Evolutionary conservation across 805 yeast genomes (phyloP).

Genomic region (Diddensiella transvaalensis): DNA sequence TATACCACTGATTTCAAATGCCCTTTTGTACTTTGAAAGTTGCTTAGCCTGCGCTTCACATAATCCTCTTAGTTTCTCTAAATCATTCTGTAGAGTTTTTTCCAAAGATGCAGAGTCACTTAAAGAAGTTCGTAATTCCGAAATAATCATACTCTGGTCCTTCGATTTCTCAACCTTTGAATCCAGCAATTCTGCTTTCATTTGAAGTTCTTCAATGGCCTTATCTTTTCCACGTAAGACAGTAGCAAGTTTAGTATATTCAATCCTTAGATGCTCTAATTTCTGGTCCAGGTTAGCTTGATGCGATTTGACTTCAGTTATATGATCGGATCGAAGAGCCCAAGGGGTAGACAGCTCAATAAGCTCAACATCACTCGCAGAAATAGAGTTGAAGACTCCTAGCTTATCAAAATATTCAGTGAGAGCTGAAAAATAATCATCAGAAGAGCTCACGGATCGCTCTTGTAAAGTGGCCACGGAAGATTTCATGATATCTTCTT

Average conservation of each 20-base stretch:
- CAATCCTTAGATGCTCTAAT: conserved; percentile 20
- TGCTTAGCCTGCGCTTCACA: conserved; percentile 15
- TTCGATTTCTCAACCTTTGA: conserved; percentile 23
- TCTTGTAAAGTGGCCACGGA: background rate
- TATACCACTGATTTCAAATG: conserved; percentile 11
- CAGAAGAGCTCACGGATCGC: background rate
- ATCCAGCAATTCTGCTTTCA: conserved; percentile 22
- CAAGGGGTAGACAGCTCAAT: conserved; percentile 22
- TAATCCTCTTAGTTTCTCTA: conserved; percentile 10
- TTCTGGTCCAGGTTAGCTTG: conserved; percentile 16
- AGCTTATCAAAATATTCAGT: background rate
- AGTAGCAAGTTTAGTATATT: conserved; percentile 20
- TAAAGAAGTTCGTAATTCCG: conserved; percentile 16
- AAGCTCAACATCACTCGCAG: background rate
- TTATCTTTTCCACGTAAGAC: conserved; percentile 22
- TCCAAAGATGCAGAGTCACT: conserved; percentile 8
- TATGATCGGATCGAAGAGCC: conserved; percentile 19
- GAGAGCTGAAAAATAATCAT: background rate
- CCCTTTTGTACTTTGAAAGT: conserved; percentile 14
- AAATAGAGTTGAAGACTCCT: background rate
- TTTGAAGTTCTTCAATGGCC: conserved; percentile 27
- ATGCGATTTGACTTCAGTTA: conserved; percentile 12
- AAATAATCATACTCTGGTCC: conserved; percentile 22
- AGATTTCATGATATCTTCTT: background rate
- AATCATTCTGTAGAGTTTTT: conserved; percentile 12